Evolutionary conservation across 495 filamentous ascomycete species (phyloP).

Genomic region (Elaphomyces granulatus): DNA sequence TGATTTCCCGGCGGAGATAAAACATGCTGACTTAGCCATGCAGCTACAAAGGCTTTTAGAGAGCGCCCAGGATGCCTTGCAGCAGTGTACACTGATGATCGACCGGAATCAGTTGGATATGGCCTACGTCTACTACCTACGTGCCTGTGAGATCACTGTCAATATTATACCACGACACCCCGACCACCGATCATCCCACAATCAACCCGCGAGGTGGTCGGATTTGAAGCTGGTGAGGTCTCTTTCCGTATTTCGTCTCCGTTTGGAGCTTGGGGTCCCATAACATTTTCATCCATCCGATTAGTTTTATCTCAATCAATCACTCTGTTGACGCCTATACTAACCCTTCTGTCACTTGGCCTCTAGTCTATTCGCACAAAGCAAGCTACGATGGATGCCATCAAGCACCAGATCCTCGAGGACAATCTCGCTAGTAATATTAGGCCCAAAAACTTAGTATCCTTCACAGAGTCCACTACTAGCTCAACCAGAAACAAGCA

Average conservation of each 20-base stretch:
- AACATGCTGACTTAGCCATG: slow-evolving; percentile 10
- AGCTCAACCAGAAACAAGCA: slow-evolving; percentile 12
- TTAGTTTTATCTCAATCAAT: neutral
- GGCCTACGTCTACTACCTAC: slow-evolving; percentile 65
- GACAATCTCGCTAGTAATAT: slow-evolving; percentile 25
- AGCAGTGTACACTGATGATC: slow-evolving; percentile 19
- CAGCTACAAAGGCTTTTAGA: slow-evolving; percentile 24
- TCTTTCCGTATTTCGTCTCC: too few species aligned
- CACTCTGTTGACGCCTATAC: neutral
- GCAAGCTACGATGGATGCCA: slow-evolving; percentile 31
- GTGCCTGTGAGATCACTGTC: slow-evolving; percentile 60
- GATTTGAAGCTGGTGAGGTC: too few species aligned
- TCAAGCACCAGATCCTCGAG: slow-evolving; percentile 32
- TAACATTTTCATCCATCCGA: too few species aligned
- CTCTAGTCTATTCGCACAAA: slow-evolving; percentile 29
- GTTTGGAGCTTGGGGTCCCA: too few species aligned
- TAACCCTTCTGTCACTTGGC: neutral
- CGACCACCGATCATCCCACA: slow-evolving; percentile 36
- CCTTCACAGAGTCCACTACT: slow-evolving; percentile 5
- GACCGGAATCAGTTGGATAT: slow-evolving; percentile 42
- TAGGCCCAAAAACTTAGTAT: slow-evolving; percentile 14
- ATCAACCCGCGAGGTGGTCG: slow-evolving; percentile 22
- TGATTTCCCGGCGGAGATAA: neutral
- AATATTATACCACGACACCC: slow-evolving; percentile 59
- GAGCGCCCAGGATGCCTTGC: slow-evolving; percentile 24